Base-by-base conservation (phyloP, 176 grass and related monocot species). In the Zoysia japonica region DNA sequence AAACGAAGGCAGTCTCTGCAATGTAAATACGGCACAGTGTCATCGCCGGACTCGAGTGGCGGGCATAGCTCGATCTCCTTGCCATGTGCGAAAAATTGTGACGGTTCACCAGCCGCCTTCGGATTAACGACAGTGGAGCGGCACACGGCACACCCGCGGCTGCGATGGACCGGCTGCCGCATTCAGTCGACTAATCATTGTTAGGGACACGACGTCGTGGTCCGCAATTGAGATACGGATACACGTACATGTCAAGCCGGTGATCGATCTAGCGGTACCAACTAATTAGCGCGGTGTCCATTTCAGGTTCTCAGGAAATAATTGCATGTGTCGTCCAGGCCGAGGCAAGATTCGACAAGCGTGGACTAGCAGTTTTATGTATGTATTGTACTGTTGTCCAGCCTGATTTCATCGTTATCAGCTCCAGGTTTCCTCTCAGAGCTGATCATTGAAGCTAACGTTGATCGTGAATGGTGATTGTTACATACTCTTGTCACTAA, bases 171-270 rank as follows among this genome's bases (percentile, higher is more conserved):
- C 10, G 38, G 35, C 3, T 63, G 12, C 63, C 36, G 42, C 48
- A 4, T 66, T 17, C 62, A 68, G 40, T 49, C 28, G 68, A 49
- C 11, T 72, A 40, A 73, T 79, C 68, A 73, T 28, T 28, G 28
- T n/a, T 73, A 37, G 45, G 50, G 80, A 67, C 86, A 83, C 9
- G 11, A 52, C 74, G 10, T 78, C 13, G 61, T 88, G 80, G 20
- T 42, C 28, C n/a, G 49, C 67, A 52, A 19, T 61, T 70, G 77
- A 71, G 65, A 36, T 80, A 80, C 82, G 67, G 87, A 36, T 85
- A 38, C 48, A 71, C 47, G 87, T 65, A 77, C 65, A 67, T 8
- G 10, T 76, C 87, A 76, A 36, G 28, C n/a, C 7, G 50, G 65
- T 76, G 39, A 36, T 28, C 15, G 49, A 69, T 39, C 80, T 47